These are phyloP conservation scores for Aspergillus hiratsukae DNA, from an alignment of 2,329 filamentous ascomycete genomes.

Conservation along the genomic window DNA sequence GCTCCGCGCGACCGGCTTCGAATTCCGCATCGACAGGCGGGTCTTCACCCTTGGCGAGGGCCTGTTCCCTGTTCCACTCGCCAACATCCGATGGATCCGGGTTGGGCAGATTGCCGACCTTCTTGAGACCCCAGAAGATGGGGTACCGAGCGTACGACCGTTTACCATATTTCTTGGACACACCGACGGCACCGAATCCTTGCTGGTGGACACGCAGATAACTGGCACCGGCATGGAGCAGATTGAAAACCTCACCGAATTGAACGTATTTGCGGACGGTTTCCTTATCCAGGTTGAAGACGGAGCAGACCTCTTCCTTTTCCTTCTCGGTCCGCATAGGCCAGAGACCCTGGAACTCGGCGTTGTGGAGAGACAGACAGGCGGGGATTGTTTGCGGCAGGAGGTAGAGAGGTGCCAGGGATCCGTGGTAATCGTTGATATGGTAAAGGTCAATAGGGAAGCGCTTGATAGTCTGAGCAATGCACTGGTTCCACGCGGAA, in stretches of 20 bases:
- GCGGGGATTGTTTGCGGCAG: constrained; percentile 59
- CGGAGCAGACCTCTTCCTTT: constrained; percentile 58
- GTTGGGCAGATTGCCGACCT: constrained; percentile 60
- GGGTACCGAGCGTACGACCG: constrained; percentile 63
- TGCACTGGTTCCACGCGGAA: constrained; percentile 67
- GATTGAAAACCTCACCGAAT: constrained; percentile 65
- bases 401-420: constrained; percentile 60
- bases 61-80: constrained; percentile 52
- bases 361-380: constrained; percentile 63
- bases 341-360: constrained; percentile 67
- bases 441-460: constrained; percentile 62
- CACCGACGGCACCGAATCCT: constrained; percentile 64
- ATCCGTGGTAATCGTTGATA: constrained; percentile 63
- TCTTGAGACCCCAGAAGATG: constrained; percentile 64
- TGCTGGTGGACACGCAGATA: constrained; percentile 64
- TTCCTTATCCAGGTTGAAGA: constrained; percentile 58
- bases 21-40: constrained; percentile 52
- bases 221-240: constrained; percentile 61
- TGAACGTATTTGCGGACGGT: constrained; percentile 59
- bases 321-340: constrained; percentile 61
- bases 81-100: constrained; percentile 62
- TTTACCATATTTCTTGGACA: constrained; percentile 66
- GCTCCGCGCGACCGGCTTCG: constrained; percentile 50
- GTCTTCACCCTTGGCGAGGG: constrained; percentile 44
- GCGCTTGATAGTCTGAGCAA: constrained; percentile 58